These are phyloP conservation scores for Pseudogymnoascus sp. DNA, from an alignment of 2,329 filamentous ascomycete species.

Conservation along the genomic window DNA sequence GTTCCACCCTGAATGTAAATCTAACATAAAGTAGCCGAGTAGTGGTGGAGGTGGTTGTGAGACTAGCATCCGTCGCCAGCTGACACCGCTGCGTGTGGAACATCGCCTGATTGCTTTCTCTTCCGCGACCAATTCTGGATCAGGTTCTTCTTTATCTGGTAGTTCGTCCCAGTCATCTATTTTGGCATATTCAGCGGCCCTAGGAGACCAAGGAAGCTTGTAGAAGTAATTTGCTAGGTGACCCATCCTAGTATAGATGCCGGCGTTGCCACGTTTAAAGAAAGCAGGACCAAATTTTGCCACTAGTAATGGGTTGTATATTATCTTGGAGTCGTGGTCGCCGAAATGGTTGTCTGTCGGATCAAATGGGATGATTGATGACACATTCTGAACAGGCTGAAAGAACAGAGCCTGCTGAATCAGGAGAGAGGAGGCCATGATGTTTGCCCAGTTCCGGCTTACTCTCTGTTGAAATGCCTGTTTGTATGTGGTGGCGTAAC, in stretches of 20 bases:
- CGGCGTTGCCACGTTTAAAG: neutral
- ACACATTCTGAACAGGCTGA: neutral
- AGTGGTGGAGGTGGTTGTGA: neutral
- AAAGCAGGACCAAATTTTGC: neutral
- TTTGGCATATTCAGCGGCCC: neutral
- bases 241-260: neutral
- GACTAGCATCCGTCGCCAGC: constrained; percentile 8
- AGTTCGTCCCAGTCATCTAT: neutral
- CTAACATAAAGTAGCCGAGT: neutral
- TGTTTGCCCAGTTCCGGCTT: neutral
- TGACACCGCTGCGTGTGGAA: neutral
- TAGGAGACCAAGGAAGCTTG: neutral
- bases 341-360: neutral
- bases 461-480: neutral
- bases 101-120: neutral
- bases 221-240: neutral
- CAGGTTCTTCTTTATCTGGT: neutral
- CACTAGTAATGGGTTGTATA: constrained; percentile 6
- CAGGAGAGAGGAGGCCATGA: neutral
- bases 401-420: constrained; percentile 7
- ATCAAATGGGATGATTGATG: neutral
- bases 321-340: neutral
- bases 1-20: neutral
- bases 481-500: neutral
- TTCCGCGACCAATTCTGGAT: neutral